Evolutionary conservation across 306 rosid species (phyloP), one percentile per base, ranked within the genome.

Genomic region (Sphenostylis stenocarpa): DNA sequence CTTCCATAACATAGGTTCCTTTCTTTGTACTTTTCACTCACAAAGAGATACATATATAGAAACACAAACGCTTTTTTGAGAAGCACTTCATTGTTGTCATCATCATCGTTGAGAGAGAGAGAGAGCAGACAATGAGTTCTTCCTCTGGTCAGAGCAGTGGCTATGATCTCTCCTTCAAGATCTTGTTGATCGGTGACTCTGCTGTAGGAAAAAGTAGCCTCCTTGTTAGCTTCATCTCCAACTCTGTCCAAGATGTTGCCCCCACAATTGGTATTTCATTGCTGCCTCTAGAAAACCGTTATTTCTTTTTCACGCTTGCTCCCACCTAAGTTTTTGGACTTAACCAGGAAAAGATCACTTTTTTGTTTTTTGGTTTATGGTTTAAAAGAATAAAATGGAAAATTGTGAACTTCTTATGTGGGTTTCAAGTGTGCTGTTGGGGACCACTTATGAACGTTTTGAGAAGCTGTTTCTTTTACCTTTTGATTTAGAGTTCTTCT

Each of bases 141-240:
- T 90, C 93, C 76, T 90, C 98, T 19, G 98, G 87, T 69, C 97
- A 92, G 78, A 85, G 78, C 67, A 86, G 87, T 74, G 83, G 55
- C 85, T 92, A 86, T 86, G 99, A 92, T 91, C 90, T 95, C 77
- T 92, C 99, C 4, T 90, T 90, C 87, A 95, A 95, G 96, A 86
- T 95, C 90, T 84, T 95, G 88, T 53, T 95, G 88, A 92, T 95
- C 77, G 99, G 99, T 75, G 99, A 95, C 76, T 88, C 99, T 6
- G 97, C 86, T 55, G 99, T 95, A n/a, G 99, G 99, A 43, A 95
- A 95, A 80, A 95, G 97, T 62, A 95, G 97, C 82, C 87, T 95
- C 5, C 89, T 95, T 61, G 85, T 95, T 75, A 90, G 90, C 91
- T 95, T 95, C 88, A 91, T 91, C 86, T 88, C 97, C 71, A 72